Conservation (phyloP, 2,329 filamentous ascomycete species). For the Chaetomium sp. region DNA sequence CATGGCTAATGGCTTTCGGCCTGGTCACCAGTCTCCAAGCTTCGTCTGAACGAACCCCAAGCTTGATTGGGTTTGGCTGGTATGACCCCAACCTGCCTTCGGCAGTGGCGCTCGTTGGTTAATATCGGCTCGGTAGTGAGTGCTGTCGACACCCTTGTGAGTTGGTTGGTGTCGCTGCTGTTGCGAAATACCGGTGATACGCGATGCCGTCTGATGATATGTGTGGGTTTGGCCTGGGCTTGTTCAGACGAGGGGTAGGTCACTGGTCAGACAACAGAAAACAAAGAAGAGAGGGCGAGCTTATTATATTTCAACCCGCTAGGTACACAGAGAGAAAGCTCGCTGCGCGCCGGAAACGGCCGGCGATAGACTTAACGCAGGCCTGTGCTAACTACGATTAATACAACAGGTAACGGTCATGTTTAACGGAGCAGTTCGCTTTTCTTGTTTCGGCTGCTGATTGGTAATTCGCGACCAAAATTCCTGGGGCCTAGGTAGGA, state of each 20-base stretch:
- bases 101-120: background rate
- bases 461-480: conserved; percentile 21
- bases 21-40: background rate
- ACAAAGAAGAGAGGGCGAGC: conserved; percentile 3
- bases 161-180: background rate
- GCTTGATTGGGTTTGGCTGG: background rate
- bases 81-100: background rate
- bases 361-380: background rate
- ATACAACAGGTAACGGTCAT: background rate
- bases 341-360: conserved; percentile 12
- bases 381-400: background rate
- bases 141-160: background rate
- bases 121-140: conserved; percentile 3
- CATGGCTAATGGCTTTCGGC: conserved; percentile 23
- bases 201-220: conserved; percentile 2
- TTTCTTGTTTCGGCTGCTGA: conserved; percentile 35
- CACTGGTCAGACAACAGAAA: background rate
- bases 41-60: background rate
- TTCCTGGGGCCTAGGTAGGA: conserved; percentile 11
- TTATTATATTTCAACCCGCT: background rate
- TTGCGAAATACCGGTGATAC: background rate
- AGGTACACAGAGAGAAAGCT: background rate
- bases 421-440: conserved; percentile 33
- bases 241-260: background rate
- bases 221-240: background rate